Evolutionary conservation across 345 rosid species (phyloP), one percentile per base, ranked within the genome.

Genomic region (Cardamine resedifolia): DNA sequence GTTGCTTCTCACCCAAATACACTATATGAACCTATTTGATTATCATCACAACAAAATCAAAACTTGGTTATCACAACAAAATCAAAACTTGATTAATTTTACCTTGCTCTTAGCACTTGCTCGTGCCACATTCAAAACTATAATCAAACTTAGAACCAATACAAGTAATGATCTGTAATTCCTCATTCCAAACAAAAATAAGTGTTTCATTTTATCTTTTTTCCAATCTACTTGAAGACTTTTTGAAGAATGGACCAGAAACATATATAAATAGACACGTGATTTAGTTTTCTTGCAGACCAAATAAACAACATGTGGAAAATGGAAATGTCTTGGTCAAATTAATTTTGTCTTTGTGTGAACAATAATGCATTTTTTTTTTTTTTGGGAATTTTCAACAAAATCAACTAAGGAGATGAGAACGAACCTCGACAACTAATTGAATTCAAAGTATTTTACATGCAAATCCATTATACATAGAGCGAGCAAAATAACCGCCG

Each of bases 1-100:
- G 65, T 48, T 68, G 70, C 49, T 62, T 80, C 51, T 72, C 80
- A 49, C 83, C 83, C 57, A 73, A 20, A 41, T 78, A 78, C 41
- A 78, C 81, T 62, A 78, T 73, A 47, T 73, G 71, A 58, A 73
- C 71, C 78, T 78, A 33, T 36, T 31, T 31, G 24, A 26, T 7
- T 8, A 64, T 48, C 7, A 49, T 31, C 30, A 65, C 44, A 33
- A 12, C 26, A 15, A 14, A 15, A 41, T 4, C 16, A 5, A 41
- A 15, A 41, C 44, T 12, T 39, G 12, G 44, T 14, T 4, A 2
- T 36, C 2, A 36, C 11, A 31, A 11, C 24, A 12, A 12, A 14
- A 39, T 3, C n/a, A 4, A 39, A 12, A 39, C 43, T 10, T 38
- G 1, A 39, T 58, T 11, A 30, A 47, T 2, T 56, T 45, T 62